Percentiles rank a stretch among this genome's conserved stretches.
These are phyloP conservation scores for Colletotrichum spinosum DNA, from an alignment of 2,329 filamentous ascomycete genomes.

Conservation along the genomic window DNA sequence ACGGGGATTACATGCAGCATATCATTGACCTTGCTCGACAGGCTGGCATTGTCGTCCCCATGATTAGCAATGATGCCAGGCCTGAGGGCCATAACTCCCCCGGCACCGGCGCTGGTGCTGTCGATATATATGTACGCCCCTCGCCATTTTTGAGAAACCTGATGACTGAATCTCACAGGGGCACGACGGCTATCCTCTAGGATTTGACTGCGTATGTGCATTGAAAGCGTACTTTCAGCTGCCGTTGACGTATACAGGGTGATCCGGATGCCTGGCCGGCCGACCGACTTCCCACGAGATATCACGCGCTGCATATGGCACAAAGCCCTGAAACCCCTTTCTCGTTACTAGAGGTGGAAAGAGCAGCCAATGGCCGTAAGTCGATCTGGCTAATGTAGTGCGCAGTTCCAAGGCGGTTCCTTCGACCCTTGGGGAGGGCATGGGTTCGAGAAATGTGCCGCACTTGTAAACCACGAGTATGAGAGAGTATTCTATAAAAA, in stretches of 20 bases:
- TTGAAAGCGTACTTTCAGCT: too few species aligned
- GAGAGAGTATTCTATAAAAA: conserved; percentile 86
- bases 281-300: conserved; percentile 53
- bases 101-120: conserved; percentile 60
- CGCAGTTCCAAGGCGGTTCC: conserved; percentile 75
- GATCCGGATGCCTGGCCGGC: conserved; percentile 60
- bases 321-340: conserved; percentile 70
- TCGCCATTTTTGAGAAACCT: too few species aligned
- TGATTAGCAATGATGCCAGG: conserved; percentile 81
- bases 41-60: conserved; percentile 78
- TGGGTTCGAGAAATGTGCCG: conserved; percentile 75
- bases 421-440: conserved; percentile 82
- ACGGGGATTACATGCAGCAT: conserved; percentile 76
- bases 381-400: too few species aligned
- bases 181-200: conserved; percentile 72
- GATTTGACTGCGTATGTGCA: conserved; percentile 64
- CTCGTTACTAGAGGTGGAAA: conserved; percentile 63
- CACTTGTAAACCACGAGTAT: conserved; percentile 78
- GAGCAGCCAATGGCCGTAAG: too few species aligned
- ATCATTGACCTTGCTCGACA: conserved; percentile 76
- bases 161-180: conserved; percentile 6
- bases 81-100: conserved; percentile 72
- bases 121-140: conserved; percentile 54
- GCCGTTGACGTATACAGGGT: neutral
- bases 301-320: conserved; percentile 58